Evolutionary conservation across 2,329 filamentous ascomycete species (phyloP), one percentile per base, ranked within the genome.

Genomic region (Rhynchosporium graminicola): DNA sequence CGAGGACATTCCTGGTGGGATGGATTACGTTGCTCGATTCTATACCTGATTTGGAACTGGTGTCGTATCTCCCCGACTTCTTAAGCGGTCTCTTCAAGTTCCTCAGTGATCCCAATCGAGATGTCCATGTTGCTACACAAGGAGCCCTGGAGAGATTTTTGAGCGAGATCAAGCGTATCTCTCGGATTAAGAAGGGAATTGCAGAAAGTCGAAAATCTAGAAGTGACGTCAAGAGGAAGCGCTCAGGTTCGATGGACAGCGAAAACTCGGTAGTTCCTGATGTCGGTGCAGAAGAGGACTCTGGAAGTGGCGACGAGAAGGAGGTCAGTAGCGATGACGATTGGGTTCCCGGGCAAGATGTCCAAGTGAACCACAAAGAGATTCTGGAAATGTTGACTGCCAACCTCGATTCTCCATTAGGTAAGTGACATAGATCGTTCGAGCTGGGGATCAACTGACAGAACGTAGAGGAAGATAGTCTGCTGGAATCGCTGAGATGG

Each of bases 291-390:
- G 83, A 87, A 64, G 77, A 87, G 31, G 83, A 80, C 54, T 85
- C 85, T 9, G 82, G 83, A 13, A 80, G 81, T 28, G 79, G 79
- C 36, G 80, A 81, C 48, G 84, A 86, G 4, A 83, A 82, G 40
- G 83, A 83, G 36, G 78, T 81, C 15, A 87, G 86, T 65, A 87
- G 84, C 50, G 93, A 97, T 70, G 93, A 93, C 64, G 95, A 98
- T 73, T 99, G 94, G 92, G 88, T 98, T 51, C 96, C 96, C 0
- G 95, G 96, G 0, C 95, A 99, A 76, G 95, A 99, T 75, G 92
- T 97, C 7, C 89, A 96, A 63, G 91, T 99, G 65, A 94, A 98
- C 76, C 91, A 97, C 76, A 87, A 91, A 64, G 91, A 89, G 68
- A 96, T 99, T 42, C 79, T 99, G 54, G 91, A 96, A 69, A 99